Base-by-base conservation (phyloP, 495 filamentous ascomycete genomes). In the Aspergillus conjunctus region DNA sequence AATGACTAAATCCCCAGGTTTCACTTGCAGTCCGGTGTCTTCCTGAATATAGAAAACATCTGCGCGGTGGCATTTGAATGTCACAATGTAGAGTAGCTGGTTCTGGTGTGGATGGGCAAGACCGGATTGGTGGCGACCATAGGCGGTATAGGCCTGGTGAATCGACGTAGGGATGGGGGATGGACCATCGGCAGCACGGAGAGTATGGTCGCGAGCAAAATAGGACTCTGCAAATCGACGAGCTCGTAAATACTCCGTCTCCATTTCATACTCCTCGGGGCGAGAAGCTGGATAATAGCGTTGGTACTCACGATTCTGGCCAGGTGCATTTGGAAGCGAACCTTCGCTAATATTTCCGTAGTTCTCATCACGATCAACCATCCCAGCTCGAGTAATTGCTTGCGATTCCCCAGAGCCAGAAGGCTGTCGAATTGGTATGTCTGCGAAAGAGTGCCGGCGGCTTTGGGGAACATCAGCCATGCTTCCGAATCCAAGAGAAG, bases 21-120 rank as follows among this genome's bases (percentile, higher is more conserved):
- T 93, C 54, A 97, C 89, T 52, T 90, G 89, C 30, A 98, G 81
- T 2, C 95, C 95, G 12, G 92, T 97, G 46, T 92, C 92, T 71
- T 97, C 92, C 71, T 94, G 92, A 55, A 97, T 89, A 71, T 96
- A 97, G 71, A 97, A 98, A 18, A 98, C 91, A 66, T 97, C 95
- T 46, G 92, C 91, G 57, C 94, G 87, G 21, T 88, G 87, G 68
- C 92, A 96, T 69, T 98, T 98, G 81, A 98, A 98, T 3, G 92
- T 87, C 22, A 98, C 93, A 45, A 98, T 87, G 72, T 92, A 93
- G 34, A 97, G 77, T n/a, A 89, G 81, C 70, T 94, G 91, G 63
- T 90, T 91, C 60, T 88, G 88, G 58, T 88, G 87, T 8, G 87
- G 84, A 66, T 90, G 90, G 70, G 79, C 65, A 81, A 84, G 55